Conservation (phyloP, 352 stramenopile species). For the Phytophthora europaea region DNA sequence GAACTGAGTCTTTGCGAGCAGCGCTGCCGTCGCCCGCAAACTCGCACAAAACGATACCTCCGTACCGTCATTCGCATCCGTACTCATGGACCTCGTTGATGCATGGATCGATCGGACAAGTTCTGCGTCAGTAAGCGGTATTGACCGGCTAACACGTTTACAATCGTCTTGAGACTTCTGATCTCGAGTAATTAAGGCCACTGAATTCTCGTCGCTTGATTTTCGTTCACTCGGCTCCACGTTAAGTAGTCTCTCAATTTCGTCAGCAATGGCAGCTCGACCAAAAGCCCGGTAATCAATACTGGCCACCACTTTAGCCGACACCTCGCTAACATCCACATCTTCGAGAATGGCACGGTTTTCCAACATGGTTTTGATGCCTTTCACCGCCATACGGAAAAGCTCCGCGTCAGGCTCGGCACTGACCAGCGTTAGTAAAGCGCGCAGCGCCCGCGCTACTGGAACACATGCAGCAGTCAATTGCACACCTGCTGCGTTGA, state of each 20-base stretch:
- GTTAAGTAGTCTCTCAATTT: slow-evolving; percentile 48
- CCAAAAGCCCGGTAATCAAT: slow-evolving; percentile 89
- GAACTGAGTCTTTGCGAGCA: slow-evolving; percentile 78
- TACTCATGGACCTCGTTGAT: slow-evolving; percentile 27
- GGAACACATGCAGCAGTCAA: slow-evolving; percentile 63
- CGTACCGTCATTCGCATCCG: slow-evolving; percentile 12
- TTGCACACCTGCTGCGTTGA: slow-evolving; percentile 30
- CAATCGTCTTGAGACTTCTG: slow-evolving; percentile 23
- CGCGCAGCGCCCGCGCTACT: slow-evolving; percentile 65
- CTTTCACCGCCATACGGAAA: slow-evolving; percentile 82
- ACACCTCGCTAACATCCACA: slow-evolving; percentile 87
- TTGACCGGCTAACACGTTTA: slow-evolving; percentile 11
- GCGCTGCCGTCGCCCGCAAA: slow-evolving; percentile 35
- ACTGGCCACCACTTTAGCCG: slow-evolving; percentile 82
- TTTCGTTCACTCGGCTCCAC: slow-evolving; percentile 22
- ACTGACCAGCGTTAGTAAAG: slow-evolving; percentile 80
- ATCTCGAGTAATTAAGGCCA: slow-evolving; percentile 15
- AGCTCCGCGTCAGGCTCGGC: slow-evolving; percentile 71
- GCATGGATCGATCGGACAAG: slow-evolving; percentile 45
- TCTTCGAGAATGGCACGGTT: slow-evolving; percentile 84
- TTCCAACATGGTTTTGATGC: slow-evolving; percentile 79
- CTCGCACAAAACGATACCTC: slow-evolving; percentile 29
- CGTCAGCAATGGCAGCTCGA: slow-evolving; percentile 73
- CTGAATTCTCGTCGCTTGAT: slow-evolving; percentile 8
- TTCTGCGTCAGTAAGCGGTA: slow-evolving; percentile 37